phyloP scores from a whole-genome alignment of 139 green algal species.

The Micractinium sp. region DNA sequence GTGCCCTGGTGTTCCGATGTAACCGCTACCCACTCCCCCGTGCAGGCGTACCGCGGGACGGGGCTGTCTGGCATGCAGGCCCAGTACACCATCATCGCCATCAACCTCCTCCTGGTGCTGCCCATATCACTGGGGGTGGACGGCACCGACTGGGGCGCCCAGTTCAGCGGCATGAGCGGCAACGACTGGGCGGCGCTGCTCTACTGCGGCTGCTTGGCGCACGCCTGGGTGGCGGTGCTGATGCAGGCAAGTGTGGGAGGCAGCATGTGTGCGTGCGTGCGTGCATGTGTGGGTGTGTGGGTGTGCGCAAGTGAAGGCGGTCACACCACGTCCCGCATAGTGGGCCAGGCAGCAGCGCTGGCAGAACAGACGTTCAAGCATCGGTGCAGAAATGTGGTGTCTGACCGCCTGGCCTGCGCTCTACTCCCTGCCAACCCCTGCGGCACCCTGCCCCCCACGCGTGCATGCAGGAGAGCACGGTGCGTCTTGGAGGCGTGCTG shows the following conservation, averaged over 20 bases:
- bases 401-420: not conserved
- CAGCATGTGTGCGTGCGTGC: not conserved
- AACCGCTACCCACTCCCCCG: not conserved
- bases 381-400: not conserved
- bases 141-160: not conserved
- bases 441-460: not conserved
- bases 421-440: not conserved
- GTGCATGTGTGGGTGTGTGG: not conserved
- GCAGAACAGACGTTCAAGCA: not conserved
- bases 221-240: not conserved
- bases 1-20: too few relatives aligned
- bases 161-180: not conserved
- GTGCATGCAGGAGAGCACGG: slow-evolving; percentile 1
- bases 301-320: not conserved
- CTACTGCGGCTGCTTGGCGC: slow-evolving; percentile 21
- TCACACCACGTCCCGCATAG: not conserved
- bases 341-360: not conserved
- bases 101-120: slow-evolving; percentile 10
- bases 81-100: slow-evolving; percentile 2
- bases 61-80: not conserved
- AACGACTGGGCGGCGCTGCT: slow-evolving; percentile 7
- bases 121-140: slow-evolving; percentile 21
- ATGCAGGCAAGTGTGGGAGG: not conserved
- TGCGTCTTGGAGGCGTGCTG: not conserved
- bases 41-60: not conserved